Evolutionary conservation across 805 yeast species (phyloP).

Genomic region (Starmerella geochares): DNA sequence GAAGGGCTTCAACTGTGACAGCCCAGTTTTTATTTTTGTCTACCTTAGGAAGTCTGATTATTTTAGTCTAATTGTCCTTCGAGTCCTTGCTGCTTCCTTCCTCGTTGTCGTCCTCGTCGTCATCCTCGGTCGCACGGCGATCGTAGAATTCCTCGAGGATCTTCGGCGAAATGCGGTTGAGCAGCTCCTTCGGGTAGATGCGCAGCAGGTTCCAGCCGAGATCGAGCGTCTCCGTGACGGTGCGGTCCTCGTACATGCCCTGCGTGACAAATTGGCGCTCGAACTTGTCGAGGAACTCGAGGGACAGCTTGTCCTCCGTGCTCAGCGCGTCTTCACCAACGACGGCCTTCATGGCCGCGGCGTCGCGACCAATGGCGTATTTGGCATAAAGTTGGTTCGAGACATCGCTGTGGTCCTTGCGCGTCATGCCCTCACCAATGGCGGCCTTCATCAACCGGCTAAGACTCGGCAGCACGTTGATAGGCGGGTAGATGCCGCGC

Average conservation of each 20-base stretch:
- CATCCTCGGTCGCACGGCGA: conserved; percentile 33
- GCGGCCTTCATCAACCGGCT: conserved; percentile 99
- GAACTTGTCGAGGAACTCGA: conserved; percentile 95
- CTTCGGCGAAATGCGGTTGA: conserved; percentile 97
- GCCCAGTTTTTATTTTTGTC: background rate
- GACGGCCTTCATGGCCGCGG: conserved; percentile 99
- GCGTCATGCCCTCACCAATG: conserved; percentile 99
- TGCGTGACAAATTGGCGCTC: conserved; percentile 92
- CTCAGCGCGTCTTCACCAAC: conserved; percentile 99
- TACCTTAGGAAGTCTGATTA: background rate
- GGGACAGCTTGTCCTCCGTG: conserved; percentile 90
- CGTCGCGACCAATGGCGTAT: conserved; percentile 99
- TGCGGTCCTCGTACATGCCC: conserved; percentile 95
- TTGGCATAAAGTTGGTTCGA: conserved; percentile 98
- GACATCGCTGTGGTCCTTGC: conserved; percentile 99
- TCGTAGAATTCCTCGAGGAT: conserved; percentile 92
- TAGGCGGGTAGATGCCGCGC: conserved; percentile 98
- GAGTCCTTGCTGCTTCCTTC: conserved; percentile 26
- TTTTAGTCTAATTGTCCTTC: background rate
- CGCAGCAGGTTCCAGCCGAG: conserved; percentile 97
- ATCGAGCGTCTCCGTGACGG: conserved; percentile 88
- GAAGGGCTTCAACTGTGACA: no score
- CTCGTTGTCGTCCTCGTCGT: conserved; percentile 40
- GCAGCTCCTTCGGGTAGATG: conserved; percentile 97
- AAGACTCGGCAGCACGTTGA: conserved; percentile 92